These are phyloP conservation scores for Fusarium tanahbumbuense DNA, from an alignment of 2,329 filamentous ascomycete species.

Conservation along the genomic window DNA sequence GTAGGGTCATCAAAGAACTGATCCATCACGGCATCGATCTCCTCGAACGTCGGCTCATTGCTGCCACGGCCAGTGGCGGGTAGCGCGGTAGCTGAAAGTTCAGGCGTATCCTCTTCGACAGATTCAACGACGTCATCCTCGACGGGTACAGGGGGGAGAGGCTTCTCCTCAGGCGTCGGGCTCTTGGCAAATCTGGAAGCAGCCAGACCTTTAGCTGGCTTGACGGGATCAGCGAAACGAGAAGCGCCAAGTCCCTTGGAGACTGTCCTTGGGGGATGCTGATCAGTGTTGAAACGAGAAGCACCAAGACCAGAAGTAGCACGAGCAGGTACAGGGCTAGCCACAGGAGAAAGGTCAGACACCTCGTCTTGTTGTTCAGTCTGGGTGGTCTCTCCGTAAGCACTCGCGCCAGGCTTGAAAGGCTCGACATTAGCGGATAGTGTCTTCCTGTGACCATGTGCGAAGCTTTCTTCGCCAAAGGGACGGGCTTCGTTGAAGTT, in stretches of 20 bases:
- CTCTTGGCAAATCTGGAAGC: slow-evolving; percentile 59
- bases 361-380: slow-evolving; percentile 36
- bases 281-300: slow-evolving; percentile 39
- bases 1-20: slow-evolving; percentile 80
- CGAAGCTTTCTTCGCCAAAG: slow-evolving; percentile 58
- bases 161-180: slow-evolving; percentile 48
- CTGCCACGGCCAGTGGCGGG: slow-evolving; percentile 36
- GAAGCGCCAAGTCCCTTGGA: slow-evolving; percentile 57
- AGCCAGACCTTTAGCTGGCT: slow-evolving; percentile 55
- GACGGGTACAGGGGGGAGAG: slow-evolving; percentile 43
- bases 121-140: slow-evolving; percentile 46
- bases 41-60: slow-evolving; percentile 73
- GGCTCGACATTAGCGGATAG: slow-evolving; percentile 75
- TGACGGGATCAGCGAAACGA: slow-evolving; percentile 60
- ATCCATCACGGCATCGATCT: slow-evolving; percentile 93
- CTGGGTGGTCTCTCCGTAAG: slow-evolving; percentile 44
- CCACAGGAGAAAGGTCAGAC: slow-evolving; percentile 39
- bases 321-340: slow-evolving; percentile 36
- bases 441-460: slow-evolving; percentile 62
- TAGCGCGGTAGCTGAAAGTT: slow-evolving; percentile 29
- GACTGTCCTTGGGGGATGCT: slow-evolving; percentile 49
- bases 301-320: slow-evolving; percentile 33
- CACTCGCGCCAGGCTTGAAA: slow-evolving; percentile 66
- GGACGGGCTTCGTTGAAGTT: slow-evolving; percentile 65
- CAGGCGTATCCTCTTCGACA: slow-evolving; percentile 46